Conservation (phyloP, 2,329 filamentous ascomycete species). For the Myriosclerotinia scirpicola region DNA sequence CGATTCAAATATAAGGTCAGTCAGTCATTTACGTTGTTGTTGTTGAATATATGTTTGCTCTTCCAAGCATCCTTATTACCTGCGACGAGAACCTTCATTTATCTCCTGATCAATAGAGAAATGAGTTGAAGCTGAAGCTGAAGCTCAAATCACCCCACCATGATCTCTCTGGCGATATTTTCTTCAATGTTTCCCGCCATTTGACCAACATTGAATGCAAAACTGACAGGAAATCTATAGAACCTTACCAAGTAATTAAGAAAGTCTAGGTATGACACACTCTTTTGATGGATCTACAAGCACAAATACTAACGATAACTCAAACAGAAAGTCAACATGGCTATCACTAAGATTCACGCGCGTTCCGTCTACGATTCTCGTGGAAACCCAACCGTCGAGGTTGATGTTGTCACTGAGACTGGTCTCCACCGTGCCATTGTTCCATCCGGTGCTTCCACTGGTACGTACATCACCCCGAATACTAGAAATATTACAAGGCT, state of each 20-base stretch:
- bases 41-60: not conserved
- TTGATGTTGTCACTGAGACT: conserved; percentile 93
- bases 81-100: not conserved
- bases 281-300: not conserved
- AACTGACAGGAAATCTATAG: conserved; percentile 4
- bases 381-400: conserved; percentile 97
- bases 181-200: conserved; percentile 23
- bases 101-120: conserved; percentile 12
- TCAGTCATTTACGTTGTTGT: not conserved
- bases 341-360: conserved; percentile 86
- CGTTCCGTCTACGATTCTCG: conserved; percentile 98
- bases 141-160: conserved; percentile 31
- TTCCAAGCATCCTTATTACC: not conserved
- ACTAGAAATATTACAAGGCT: conserved; percentile 27
- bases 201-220: conserved; percentile 27
- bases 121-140: conserved; percentile 18
- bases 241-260: conserved; percentile 23
- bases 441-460: conserved; percentile 92
- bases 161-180: conserved; percentile 25
- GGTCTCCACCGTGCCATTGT: conserved; percentile 97
- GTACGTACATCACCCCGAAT: conserved; percentile 51
- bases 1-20: conserved; percentile 16
- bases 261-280: conserved; percentile 27
- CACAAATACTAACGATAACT: conserved; percentile 26
- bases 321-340: conserved; percentile 62